A percentile compares a stretch with the other conserved stretches of the same genome.
Conservation (phyloP, 768 basidiomycete species). For the Russula emetica region DNA sequence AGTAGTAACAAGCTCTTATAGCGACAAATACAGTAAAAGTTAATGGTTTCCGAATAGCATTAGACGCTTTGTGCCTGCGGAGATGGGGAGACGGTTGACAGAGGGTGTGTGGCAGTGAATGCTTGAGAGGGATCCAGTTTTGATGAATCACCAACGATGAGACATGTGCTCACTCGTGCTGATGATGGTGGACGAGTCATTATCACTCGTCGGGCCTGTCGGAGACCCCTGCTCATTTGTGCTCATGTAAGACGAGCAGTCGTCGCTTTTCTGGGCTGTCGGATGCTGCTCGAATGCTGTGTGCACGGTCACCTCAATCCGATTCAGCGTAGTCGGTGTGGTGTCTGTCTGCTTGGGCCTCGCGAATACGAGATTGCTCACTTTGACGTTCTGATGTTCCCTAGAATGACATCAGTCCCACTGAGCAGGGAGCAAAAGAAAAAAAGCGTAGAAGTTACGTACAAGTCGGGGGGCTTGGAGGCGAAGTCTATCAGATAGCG, state of each 20-base stretch:
- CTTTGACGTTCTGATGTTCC: background rate
- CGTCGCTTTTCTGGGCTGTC: background rate
- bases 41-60: background rate
- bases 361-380: background rate
- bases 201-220: background rate
- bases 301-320: background rate
- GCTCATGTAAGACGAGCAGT: background rate
- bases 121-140: background rate
- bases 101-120: background rate
- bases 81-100: background rate
- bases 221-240: background rate
- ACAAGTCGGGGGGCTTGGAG: background rate
- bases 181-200: background rate
- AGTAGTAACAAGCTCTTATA: background rate
- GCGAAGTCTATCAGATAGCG: background rate
- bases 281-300: background rate
- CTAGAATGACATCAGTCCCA: background rate
- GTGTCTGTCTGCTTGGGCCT: background rate
- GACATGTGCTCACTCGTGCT: background rate
- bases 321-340: background rate
- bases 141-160: no score
- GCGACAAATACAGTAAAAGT: background rate
- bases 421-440: background rate
- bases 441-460: background rate
- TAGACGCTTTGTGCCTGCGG: background rate